These are phyloP conservation scores for Bretschneidera sinensis DNA, from an alignment of 345 rosid genomes.

Conservation along the genomic window DNA sequence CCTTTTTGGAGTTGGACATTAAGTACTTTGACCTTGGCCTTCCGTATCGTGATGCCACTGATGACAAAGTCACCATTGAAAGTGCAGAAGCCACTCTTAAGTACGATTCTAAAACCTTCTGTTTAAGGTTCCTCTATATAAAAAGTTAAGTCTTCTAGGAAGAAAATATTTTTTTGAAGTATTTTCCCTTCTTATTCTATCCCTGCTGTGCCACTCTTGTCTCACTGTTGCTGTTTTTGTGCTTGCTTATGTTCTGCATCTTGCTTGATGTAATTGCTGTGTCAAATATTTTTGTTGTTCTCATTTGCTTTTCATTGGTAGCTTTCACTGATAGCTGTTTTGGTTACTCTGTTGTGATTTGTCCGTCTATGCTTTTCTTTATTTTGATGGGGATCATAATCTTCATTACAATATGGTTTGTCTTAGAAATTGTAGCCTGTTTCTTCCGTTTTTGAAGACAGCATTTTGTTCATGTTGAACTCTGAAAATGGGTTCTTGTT, in stretches of 20 bases:
- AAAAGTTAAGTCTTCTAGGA: no score
- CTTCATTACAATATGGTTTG: neutral
- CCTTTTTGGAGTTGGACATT: constrained; percentile 70
- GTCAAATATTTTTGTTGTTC: neutral
- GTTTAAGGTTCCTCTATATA: no score
- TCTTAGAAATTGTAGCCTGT: neutral
- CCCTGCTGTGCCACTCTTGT: no score
- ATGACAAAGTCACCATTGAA: constrained; percentile 59
- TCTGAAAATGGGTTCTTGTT: constrained; percentile 5
- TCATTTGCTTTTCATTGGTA: neutral
- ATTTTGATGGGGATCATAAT: neutral
- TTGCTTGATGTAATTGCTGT: neutral
- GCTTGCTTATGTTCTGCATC: no score
- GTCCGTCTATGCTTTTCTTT: neutral
- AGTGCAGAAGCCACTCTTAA: constrained; percentile 74
- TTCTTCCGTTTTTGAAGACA: neutral
- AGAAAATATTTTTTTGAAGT: no score
- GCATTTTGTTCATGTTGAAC: neutral
- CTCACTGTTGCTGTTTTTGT: no score
- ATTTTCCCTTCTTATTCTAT: no score
- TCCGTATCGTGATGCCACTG: constrained; percentile 61
- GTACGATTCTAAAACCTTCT: constrained; percentile 26
- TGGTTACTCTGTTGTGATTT: neutral
- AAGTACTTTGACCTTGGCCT: constrained; percentile 72
- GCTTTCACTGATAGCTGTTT: neutral